These are phyloP conservation scores for Ulmus americana DNA, from an alignment of 331 rosid species.

Conservation along the genomic window DNA sequence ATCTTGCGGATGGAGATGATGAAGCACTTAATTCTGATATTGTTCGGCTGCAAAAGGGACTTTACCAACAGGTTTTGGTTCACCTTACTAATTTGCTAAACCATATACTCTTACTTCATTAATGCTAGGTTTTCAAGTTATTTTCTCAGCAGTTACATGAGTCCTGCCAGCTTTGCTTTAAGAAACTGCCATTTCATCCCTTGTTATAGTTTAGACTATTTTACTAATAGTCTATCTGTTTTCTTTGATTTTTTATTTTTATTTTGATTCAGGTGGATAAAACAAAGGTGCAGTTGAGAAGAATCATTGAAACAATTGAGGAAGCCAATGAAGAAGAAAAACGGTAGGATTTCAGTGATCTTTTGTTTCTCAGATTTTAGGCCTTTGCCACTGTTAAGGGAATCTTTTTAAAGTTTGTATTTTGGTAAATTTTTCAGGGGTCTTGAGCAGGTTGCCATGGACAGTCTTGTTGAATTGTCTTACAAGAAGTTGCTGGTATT, in stretches of 20 bases:
- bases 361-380: slow-evolving; percentile 11
- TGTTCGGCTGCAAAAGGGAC: slow-evolving; percentile 52
- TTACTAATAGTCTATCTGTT: neutral
- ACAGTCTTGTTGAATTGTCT: slow-evolving; percentile 64
- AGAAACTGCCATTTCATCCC: slow-evolving; percentile 2
- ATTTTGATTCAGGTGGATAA: slow-evolving; percentile 40
- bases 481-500: slow-evolving; percentile 80
- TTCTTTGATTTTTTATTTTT: slow-evolving; percentile 14
- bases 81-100: neutral
- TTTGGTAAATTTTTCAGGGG: slow-evolving; percentile 38
- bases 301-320: slow-evolving; percentile 49
- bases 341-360: slow-evolving; percentile 41
- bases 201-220: neutral
- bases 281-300: slow-evolving; percentile 42
- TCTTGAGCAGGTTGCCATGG: slow-evolving; percentile 78
- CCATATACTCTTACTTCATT: neutral
- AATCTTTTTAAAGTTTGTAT: slow-evolving; percentile 17
- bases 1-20: slow-evolving; percentile 68
- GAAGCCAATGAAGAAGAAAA: slow-evolving; percentile 51
- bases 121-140: neutral
- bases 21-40: slow-evolving; percentile 58
- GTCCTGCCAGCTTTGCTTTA: neutral
- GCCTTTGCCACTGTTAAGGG: slow-evolving; percentile 9
- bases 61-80: slow-evolving; percentile 52
- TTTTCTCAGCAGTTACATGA: neutral